Conservation (phyloP, 306 rosid species). For the Malus asiatica region DNA sequence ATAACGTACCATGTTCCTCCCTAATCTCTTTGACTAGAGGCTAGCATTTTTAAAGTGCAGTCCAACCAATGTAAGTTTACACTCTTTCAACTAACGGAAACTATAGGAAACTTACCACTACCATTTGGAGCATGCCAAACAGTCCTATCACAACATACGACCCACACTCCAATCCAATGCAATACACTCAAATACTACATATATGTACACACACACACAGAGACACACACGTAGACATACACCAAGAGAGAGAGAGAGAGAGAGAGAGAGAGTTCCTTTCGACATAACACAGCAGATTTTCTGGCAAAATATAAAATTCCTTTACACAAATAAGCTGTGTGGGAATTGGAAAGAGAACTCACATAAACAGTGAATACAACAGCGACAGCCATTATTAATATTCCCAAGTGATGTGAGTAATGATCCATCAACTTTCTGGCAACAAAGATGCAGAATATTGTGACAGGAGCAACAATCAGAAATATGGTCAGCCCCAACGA, state of each 20-base stretch:
- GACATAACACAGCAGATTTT: not conserved
- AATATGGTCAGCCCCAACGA: conserved; percentile 76
- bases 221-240: no score
- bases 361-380: conserved; percentile 67
- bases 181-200: no score
- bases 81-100: no score
- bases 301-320: not conserved
- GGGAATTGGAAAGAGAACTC: conserved; percentile 31
- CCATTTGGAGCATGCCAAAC: no score
- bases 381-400: conserved; percentile 54
- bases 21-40: not conserved
- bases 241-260: no score
- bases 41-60: not conserved
- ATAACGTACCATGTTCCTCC: not conserved
- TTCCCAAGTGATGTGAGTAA: conserved; percentile 62
- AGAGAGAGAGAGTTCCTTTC: not conserved
- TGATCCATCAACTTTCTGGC: conserved; percentile 78
- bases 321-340: not conserved
- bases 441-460: conserved; percentile 81
- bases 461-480: conserved; percentile 77
- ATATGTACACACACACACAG: no score
- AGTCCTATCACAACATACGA: no score
- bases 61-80: no score
- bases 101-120: no score
- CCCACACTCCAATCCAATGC: no score